Evolutionary conservation across 768 basidiomycete species (phyloP).

Genomic region (Termitomyces sp.): DNA sequence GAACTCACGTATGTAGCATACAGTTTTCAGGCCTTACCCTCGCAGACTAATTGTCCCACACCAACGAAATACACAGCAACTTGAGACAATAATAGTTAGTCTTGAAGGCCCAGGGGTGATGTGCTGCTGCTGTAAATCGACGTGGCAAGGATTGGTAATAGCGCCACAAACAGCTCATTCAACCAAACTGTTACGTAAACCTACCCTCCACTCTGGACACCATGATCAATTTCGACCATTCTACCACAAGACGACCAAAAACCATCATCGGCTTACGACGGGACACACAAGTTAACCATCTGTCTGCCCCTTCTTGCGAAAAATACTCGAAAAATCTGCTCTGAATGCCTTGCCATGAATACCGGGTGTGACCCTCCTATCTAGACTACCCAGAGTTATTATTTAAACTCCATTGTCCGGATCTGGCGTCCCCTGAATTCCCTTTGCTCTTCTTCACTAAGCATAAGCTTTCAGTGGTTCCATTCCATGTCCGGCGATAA

Average conservation of each 20-base stretch:
- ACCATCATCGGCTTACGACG: neutral
- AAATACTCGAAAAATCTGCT: neutral
- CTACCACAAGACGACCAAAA: neutral
- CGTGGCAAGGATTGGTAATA: neutral
- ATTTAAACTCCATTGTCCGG: neutral
- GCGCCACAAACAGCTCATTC: neutral
- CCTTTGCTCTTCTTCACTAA: neutral
- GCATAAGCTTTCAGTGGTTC: neutral
- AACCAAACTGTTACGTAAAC: neutral
- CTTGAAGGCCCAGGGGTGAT: neutral
- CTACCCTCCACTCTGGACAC: too few species aligned
- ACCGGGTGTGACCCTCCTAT: neutral
- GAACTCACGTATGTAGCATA: too few species aligned
- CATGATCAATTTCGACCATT: too few species aligned
- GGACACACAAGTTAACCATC: neutral
- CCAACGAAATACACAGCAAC: neutral
- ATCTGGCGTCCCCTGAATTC: neutral
- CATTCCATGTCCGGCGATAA: slow-evolving; percentile 13
- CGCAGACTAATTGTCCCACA: too few species aligned
- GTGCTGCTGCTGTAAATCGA: neutral
- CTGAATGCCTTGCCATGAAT: neutral
- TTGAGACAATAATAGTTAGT: neutral
- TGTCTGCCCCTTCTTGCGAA: neutral
- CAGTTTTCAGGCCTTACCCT: too few species aligned
- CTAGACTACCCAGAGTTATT: neutral